Evolutionary conservation across 164 flowering plant species (phyloP).

Genomic region (Liquidambar formosana): DNA sequence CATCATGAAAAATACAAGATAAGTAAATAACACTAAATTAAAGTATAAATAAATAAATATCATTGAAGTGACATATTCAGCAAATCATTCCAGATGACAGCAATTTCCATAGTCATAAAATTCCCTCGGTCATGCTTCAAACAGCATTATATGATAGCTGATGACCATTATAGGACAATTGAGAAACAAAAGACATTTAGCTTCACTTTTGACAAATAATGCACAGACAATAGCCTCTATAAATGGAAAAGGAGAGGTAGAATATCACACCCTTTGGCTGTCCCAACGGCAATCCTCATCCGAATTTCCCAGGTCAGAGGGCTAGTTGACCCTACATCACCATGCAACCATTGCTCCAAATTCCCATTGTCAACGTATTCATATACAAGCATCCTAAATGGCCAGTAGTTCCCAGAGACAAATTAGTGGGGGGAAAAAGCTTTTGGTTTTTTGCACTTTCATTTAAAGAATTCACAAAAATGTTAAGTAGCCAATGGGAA

Average conservation of each 20-base stretch:
- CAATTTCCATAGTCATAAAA: background rate
- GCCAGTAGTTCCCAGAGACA: conserved; percentile 4
- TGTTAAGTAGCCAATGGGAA: background rate
- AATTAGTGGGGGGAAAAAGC: background rate
- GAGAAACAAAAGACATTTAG: background rate
- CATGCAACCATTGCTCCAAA: conserved; percentile 96
- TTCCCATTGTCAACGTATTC: conserved; percentile 89
- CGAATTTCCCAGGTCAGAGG: conserved; percentile 89
- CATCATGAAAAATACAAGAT: no score
- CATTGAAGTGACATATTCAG: background rate
- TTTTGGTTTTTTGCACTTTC: background rate
- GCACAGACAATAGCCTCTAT: background rate
- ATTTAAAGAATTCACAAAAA: background rate
- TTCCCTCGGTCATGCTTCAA: background rate
- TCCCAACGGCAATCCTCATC: conserved; percentile 83
- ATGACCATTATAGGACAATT: background rate
- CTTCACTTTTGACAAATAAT: background rate
- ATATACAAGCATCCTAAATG: conserved; percentile 81
- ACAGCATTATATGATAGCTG: background rate
- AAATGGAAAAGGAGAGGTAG: background rate
- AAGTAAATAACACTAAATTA: background rate
- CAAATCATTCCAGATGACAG: background rate
- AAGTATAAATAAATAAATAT: background rate
- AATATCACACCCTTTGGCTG: conserved; percentile 80
- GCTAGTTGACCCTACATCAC: conserved; percentile 74